phyloP scores from a whole-genome alignment of 208 protist species.

The Angomonas ambiguus region DNA sequence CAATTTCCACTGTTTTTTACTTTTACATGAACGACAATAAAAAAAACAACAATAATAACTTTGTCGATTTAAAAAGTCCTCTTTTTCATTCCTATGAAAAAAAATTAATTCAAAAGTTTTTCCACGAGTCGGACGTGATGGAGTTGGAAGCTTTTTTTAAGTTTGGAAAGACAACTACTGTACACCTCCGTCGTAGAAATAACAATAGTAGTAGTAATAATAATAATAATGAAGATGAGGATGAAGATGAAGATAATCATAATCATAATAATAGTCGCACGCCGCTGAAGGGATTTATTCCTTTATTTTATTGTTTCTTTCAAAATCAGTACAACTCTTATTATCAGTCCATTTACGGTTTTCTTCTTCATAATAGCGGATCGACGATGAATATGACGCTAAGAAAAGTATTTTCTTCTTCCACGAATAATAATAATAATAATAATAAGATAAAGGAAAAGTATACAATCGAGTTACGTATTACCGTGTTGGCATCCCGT shows the following conservation, averaged over 20 bases:
- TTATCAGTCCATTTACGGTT: not conserved
- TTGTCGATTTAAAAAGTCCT: not conserved
- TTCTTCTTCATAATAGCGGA: not conserved
- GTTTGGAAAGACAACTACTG: too few species aligned
- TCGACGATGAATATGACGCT: not conserved
- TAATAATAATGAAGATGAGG: conserved; percentile 1
- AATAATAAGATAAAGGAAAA: too few species aligned
- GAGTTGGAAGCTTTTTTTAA: too few species aligned
- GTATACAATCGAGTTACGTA: too few species aligned
- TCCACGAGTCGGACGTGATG: too few species aligned
- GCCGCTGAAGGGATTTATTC: not conserved
- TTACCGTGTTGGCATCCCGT: too few species aligned
- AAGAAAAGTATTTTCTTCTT: too few species aligned
- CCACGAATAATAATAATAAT: not conserved
- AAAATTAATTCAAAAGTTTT: not conserved
- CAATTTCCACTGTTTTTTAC: not conserved
- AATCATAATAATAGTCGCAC: too few species aligned
- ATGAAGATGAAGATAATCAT: not conserved
- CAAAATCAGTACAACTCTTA: not conserved
- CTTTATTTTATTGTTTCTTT: not conserved
- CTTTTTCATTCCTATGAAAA: not conserved
- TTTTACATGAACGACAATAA: not conserved
- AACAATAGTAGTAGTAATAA: not conserved
- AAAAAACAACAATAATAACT: not conserved
- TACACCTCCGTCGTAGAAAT: too few species aligned